Evolutionary conservation across 192 early-diverging fungal genomes (phyloP), one percentile per base, ranked within the genome.

Genomic region (Phlyctochytrium bullatum): DNA sequence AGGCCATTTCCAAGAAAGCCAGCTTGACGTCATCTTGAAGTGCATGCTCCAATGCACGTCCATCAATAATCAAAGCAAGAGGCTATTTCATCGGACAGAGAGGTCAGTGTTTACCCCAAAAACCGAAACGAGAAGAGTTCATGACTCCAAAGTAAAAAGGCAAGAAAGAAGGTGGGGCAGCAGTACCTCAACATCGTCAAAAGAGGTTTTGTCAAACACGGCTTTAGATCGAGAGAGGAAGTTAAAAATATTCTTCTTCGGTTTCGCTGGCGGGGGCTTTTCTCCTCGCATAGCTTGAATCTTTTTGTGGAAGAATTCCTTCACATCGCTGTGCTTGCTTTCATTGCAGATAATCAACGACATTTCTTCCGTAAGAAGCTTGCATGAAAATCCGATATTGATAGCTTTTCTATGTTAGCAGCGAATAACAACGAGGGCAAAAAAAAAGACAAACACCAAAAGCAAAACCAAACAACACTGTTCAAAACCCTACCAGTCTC

Each of bases 371-470:
- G 93, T 91, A 59, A 99, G 87, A 29, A 99, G 80, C 76, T 98
- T 97, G 80, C 94, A 97, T 40, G 89, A 91, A 68, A 94, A 96
- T 14, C 95, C 97, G 78, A 99, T 98, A 75, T 99, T 98, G 80
- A 99, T 97, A 24, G 97, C 97, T 1, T n/a, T n/a, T n/a, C n/a
- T n/a, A n/a, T n/a, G n/a, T n/a, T n/a, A n/a, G n/a, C n/a, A n/a
- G n/a, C n/a, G n/a, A n/a, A n/a, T n/a, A n/a, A n/a, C n/a, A n/a
- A n/a, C n/a, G 66, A 10, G 25, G 23, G 20, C 47, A 20, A 17
- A 57, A 29, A 4, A 61, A 24, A 33, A 29, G 28, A 29, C 2
- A 36, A 61, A 29, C 54, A 14, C 16, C 2, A 31, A 61, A 0
- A n/a, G 28, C 4, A 20, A 67, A 29, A 31, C 20, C 17, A 25